A percentile compares a stretch with the other conserved stretches of the same genome.
Conservation (phyloP, 1,139 yeast species). For the Pichia sp. region DNA sequence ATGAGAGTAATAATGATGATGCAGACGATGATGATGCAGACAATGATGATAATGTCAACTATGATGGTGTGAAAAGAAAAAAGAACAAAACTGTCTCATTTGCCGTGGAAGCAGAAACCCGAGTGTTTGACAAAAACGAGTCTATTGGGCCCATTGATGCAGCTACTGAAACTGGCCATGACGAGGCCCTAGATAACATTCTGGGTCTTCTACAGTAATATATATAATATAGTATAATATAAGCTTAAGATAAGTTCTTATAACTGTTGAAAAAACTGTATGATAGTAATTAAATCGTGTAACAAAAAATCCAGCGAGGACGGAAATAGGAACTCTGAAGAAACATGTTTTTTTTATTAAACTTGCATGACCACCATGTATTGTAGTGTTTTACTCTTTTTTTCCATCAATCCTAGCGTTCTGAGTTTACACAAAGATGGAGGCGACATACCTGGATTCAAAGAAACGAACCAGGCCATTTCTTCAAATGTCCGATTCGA, state of each 20-base stretch:
- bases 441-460: constrained; percentile 17
- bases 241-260: no score
- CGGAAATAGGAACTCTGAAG: no score
- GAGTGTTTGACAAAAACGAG: constrained; percentile 7
- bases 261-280: no score
- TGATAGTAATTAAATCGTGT: no score
- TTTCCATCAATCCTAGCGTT: neutral
- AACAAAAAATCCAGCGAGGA: no score
- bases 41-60: neutral
- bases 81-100: constrained; percentile 7
- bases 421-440: neutral
- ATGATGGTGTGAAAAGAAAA: neutral
- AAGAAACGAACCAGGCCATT: constrained; percentile 28
- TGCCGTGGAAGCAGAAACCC: constrained; percentile 9
- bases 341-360: no score
- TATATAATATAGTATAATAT: no score
- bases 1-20: neutral
- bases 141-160: neutral
- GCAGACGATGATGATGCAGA: neutral
- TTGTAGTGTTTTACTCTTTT: no score
- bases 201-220: constrained; percentile 1
- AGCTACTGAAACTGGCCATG: neutral
- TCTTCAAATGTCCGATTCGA: constrained; percentile 32
- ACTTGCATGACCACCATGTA: constrained; percentile 4
- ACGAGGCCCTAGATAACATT: constrained; percentile 3